phyloP scores from a whole-genome alignment of 2,329 filamentous ascomycete genomes.

The Hypoxylon sp. region DNA sequence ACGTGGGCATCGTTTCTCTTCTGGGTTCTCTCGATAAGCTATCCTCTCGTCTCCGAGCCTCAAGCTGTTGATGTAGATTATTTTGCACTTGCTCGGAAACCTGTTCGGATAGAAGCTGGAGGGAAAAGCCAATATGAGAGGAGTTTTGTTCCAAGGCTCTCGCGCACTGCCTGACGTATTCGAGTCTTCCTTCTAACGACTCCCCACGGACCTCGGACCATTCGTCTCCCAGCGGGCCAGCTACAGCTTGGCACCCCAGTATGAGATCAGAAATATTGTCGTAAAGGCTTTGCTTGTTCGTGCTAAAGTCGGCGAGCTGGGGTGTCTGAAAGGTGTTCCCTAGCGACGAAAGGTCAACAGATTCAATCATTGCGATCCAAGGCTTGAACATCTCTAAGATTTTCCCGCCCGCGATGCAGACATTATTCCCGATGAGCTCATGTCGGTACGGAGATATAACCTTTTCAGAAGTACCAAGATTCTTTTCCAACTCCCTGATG shows the following conservation, averaged over 20 bases:
- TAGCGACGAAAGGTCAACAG: slow-evolving; percentile 85
- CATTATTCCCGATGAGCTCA: slow-evolving; percentile 81
- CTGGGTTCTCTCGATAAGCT: slow-evolving; percentile 62
- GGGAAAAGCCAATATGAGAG: slow-evolving; percentile 86
- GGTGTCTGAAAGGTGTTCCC: slow-evolving; percentile 84
- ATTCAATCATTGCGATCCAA: slow-evolving; percentile 91
- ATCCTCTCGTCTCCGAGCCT: slow-evolving; percentile 60
- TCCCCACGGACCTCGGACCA: slow-evolving; percentile 95
- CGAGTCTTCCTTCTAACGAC: slow-evolving; percentile 86
- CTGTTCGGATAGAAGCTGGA: slow-evolving; percentile 88
- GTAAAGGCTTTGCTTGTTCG: slow-evolving; percentile 93
- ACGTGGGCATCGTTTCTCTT: slow-evolving; percentile 68
- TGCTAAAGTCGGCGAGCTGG: slow-evolving; percentile 85
- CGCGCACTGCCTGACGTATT: slow-evolving; percentile 80
- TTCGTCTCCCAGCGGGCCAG: slow-evolving; percentile 90
- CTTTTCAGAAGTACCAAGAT: slow-evolving; percentile 80
- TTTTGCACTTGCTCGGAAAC: slow-evolving; percentile 82
- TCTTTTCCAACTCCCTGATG: slow-evolving; percentile 88
- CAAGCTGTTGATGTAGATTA: slow-evolving; percentile 62
- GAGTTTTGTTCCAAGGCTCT: slow-evolving; percentile 87
- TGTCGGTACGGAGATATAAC: slow-evolving; percentile 83
- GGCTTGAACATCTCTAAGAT: slow-evolving; percentile 90
- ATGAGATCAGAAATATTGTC: slow-evolving; percentile 93
- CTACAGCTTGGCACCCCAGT: slow-evolving; percentile 89
- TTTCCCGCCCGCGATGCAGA: slow-evolving; percentile 81